These are phyloP conservation scores for Daldinia bambusicola DNA, from an alignment of 495 filamentous ascomycete species.

Conservation along the genomic window DNA sequence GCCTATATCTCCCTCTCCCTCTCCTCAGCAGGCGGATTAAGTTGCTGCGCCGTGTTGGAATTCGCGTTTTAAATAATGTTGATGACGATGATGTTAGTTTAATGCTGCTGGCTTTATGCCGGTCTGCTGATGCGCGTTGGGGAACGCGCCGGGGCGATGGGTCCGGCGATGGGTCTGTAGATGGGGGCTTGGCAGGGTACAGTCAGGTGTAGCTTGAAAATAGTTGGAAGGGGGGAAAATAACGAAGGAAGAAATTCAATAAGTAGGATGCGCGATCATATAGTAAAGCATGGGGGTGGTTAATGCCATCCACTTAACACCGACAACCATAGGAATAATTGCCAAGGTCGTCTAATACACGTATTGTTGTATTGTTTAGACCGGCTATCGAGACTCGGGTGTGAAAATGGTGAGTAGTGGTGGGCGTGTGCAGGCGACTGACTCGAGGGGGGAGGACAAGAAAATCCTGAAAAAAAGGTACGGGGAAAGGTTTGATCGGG, in stretches of 20 bases:
- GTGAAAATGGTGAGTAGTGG: neutral
- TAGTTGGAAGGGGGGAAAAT: slow-evolving; percentile 19
- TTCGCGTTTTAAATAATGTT: slow-evolving; percentile 21
- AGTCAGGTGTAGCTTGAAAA: neutral
- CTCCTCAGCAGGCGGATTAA: neutral
- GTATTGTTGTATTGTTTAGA: neutral
- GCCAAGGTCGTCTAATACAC: slow-evolving; percentile 2
- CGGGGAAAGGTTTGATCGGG: slow-evolving; percentile 19
- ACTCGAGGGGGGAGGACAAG: slow-evolving; percentile 20
- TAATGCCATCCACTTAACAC: slow-evolving; percentile 9
- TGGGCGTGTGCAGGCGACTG: slow-evolving; percentile 31
- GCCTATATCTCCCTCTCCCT: neutral
- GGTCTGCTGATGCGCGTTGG: slow-evolving; percentile 31
- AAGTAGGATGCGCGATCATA: slow-evolving; percentile 29
- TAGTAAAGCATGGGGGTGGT: slow-evolving; percentile 4
- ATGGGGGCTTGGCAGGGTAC: slow-evolving; percentile 24
- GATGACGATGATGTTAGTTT: slow-evolving; percentile 19
- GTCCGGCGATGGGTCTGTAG: slow-evolving; percentile 6
- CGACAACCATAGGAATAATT: neutral
- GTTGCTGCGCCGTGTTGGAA: slow-evolving; percentile 25
- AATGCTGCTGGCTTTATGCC: slow-evolving; percentile 11
- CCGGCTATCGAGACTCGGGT: slow-evolving; percentile 11
- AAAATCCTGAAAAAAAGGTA: slow-evolving; percentile 12
- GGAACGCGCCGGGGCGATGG: slow-evolving; percentile 27
- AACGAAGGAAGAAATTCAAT: slow-evolving; percentile 14